These are phyloP conservation scores for Boletus huronensis DNA, from an alignment of 768 basidiomycete species.

Conservation along the genomic window DNA sequence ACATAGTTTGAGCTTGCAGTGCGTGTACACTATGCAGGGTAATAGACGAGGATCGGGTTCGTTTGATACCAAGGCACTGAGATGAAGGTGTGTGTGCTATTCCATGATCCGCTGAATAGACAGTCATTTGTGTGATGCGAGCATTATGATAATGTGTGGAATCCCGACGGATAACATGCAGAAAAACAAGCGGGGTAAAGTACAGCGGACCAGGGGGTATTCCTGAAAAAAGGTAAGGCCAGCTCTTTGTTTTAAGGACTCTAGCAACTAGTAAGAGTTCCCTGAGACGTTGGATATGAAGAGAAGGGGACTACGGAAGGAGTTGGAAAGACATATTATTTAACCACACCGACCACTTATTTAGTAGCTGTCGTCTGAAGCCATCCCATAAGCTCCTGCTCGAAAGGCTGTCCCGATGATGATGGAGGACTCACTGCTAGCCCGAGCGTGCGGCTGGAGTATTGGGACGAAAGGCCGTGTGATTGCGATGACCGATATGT, in stretches of 20 bases:
- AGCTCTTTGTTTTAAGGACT: conserved; percentile 32
- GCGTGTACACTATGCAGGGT: conserved; percentile 7
- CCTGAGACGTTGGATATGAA: conserved; percentile 10
- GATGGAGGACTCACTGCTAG: conserved; percentile 54
- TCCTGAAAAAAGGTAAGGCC: conserved; percentile 30
- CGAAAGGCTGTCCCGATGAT: conserved; percentile 34
- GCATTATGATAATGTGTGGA: conserved; percentile 37
- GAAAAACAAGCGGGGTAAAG: conserved; percentile 36
- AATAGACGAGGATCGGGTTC: not conserved
- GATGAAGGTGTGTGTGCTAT: not conserved
- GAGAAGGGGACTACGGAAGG: conserved; percentile 1
- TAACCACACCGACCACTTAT: conserved; percentile 15
- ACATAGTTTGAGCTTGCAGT: not conserved
- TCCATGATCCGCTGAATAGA: conserved; percentile 12
- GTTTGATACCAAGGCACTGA: not conserved
- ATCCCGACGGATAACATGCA: conserved; percentile 37
- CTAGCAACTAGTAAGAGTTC: conserved; percentile 29
- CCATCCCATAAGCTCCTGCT: conserved; percentile 36
- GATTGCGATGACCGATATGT: conserved; percentile 68
- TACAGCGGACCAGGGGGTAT: conserved; percentile 44
- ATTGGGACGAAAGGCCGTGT: conserved; percentile 68
- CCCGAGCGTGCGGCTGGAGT: conserved; percentile 73
- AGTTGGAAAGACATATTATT: conserved; percentile 5
- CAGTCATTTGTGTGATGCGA: conserved; percentile 33
- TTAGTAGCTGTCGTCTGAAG: conserved; percentile 37